Evolutionary conservation across 805 yeast species (phyloP).

Genomic region (Metschnikowia shivogae): DNA sequence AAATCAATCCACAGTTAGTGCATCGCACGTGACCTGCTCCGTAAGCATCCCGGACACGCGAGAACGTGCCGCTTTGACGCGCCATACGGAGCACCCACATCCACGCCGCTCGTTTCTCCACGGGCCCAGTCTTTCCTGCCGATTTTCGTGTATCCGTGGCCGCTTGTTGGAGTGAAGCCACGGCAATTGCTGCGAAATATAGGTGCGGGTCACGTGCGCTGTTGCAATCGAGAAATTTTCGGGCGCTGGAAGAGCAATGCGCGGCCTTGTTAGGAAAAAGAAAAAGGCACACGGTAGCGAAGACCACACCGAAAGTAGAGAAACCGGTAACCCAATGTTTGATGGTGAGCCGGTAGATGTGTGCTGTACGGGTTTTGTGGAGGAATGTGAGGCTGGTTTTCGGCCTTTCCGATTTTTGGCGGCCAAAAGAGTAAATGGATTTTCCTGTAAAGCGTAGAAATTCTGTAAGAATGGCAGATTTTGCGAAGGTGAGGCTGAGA

Average conservation of each 20-base stretch:
- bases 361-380: too few species aligned
- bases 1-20: slow-evolving; percentile 22
- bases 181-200: slow-evolving; percentile 17
- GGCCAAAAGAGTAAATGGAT: too few species aligned
- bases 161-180: not conserved
- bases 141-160: not conserved
- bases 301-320: not conserved
- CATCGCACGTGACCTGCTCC: slow-evolving; percentile 20
- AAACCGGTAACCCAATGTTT: too few species aligned
- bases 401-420: too few species aligned
- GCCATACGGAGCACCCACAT: not conserved
- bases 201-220: slow-evolving; percentile 24
- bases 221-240: slow-evolving; percentile 19
- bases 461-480: too few species aligned
- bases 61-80: not conserved
- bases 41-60: too few species aligned
- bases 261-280: not conserved
- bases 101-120: not conserved
- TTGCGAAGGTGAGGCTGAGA: too few species aligned
- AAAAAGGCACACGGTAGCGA: not conserved
- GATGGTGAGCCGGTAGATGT: too few species aligned
- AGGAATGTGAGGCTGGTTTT: too few species aligned
- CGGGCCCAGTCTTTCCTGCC: not conserved
- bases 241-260: not conserved
- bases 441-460: too few species aligned